These are phyloP conservation scores for Phytopythium cucurbitacearum DNA, from an alignment of 352 stramenopile species.

Conservation along the genomic window DNA sequence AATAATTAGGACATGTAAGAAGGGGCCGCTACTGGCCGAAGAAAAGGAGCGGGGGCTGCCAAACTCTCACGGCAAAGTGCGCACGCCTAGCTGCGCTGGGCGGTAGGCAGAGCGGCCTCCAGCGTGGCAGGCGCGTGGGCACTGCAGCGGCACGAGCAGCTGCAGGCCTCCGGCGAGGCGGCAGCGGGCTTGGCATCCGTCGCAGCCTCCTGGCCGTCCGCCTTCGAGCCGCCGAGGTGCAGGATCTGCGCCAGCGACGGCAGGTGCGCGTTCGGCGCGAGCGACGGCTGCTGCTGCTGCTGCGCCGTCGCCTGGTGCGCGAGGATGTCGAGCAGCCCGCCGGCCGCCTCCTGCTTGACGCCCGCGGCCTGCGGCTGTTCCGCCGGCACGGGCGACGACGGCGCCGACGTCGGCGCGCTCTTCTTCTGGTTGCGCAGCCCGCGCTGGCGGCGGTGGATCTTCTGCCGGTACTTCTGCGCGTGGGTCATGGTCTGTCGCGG, in stretches of 20 bases:
- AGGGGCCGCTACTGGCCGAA: too few species aligned
- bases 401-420: conserved; percentile 6
- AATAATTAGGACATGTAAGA: too few species aligned
- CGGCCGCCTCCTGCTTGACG: conserved; percentile 32
- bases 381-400: conserved; percentile 12
- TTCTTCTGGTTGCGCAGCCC: conserved; percentile 80
- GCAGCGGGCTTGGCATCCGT: not conserved
- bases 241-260: conserved; percentile 70
- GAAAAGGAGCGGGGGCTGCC: too few species aligned
- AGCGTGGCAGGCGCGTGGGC: conserved; percentile 14
- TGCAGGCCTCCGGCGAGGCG: conserved; percentile 11
- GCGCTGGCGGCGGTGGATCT: conserved; percentile 69
- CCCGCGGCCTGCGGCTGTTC: conserved; percentile 21
- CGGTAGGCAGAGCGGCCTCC: conserved; percentile 16
- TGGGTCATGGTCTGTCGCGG: conserved; percentile 93
- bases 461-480: conserved; percentile 82
- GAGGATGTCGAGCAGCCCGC: conserved; percentile 65
- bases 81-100: conserved; percentile 14
- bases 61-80: too few species aligned
- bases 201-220: not conserved
- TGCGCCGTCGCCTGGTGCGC: conserved; percentile 56
- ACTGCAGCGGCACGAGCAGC: conserved; percentile 30
- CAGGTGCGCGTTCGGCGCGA: conserved; percentile 47
- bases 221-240: conserved; percentile 38
- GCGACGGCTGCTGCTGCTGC: conserved; percentile 16